Evolutionary conservation across 192 early-diverging fungal species (phyloP).

Genomic region (Oehlia diaphana): DNA sequence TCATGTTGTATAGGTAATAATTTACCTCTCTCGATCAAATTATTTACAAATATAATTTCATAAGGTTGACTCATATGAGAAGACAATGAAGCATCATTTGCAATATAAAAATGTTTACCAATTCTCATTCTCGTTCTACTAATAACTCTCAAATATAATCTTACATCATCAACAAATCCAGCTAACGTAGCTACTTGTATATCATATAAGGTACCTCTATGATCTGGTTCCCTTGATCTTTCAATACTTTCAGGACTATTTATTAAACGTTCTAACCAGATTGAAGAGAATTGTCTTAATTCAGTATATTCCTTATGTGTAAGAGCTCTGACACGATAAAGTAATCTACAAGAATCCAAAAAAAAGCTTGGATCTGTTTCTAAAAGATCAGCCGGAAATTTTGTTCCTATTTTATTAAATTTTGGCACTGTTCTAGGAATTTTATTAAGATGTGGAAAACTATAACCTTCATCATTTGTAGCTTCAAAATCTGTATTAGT

Average conservation of each 20-base stretch:
- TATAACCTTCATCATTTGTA: constrained; percentile 60
- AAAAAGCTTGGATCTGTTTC: constrained; percentile 51
- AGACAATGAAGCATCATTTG: constrained; percentile 40
- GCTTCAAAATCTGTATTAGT: constrained; percentile 50
- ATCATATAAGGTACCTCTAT: constrained; percentile 58
- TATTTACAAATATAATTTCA: constrained; percentile 12
- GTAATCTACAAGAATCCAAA: constrained; percentile 53
- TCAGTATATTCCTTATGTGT: constrained; percentile 62
- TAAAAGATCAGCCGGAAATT: constrained; percentile 41
- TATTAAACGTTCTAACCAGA: constrained; percentile 54
- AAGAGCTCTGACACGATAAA: constrained; percentile 48
- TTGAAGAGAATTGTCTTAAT: constrained; percentile 48
- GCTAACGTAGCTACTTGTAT: constrained; percentile 54
- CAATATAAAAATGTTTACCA: constrained; percentile 55
- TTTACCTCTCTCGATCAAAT: not conserved
- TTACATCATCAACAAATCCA: constrained; percentile 56
- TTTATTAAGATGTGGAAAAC: constrained; percentile 56
- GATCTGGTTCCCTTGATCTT: constrained; percentile 55
- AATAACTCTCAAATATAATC: constrained; percentile 53
- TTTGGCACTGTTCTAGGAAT: constrained; percentile 51
- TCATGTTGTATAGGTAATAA: not conserved
- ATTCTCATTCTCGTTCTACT: constrained; percentile 63
- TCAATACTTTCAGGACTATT: constrained; percentile 54
- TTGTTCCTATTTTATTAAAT: constrained; percentile 16
- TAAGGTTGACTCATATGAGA: constrained; percentile 36